A percentile compares a stretch with the other conserved stretches of the same genome.
Evolutionary conservation across 2,329 filamentous ascomycete species (phyloP).

Genomic region (Huntiella savannae): DNA sequence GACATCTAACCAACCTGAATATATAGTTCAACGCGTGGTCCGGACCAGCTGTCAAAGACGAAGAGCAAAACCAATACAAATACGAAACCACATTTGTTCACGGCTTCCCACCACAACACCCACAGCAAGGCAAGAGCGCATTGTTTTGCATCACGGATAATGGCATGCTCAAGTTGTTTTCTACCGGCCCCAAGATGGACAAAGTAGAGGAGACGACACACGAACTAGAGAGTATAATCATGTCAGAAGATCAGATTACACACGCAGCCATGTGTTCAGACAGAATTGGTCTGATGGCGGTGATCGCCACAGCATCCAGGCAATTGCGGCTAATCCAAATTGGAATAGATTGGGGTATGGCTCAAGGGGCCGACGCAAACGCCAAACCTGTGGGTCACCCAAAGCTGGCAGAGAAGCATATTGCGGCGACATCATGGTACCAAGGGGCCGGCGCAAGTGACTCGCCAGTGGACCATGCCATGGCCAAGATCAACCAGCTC

Average conservation of each 20-base stretch:
- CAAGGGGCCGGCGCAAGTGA: constrained; percentile 25
- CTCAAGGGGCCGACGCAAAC: constrained; percentile 31
- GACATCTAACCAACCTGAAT: not conserved
- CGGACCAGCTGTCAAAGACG: constrained; percentile 43
- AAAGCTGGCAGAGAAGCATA: constrained; percentile 32
- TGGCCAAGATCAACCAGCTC: constrained; percentile 52
- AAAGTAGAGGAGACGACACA: constrained; percentile 52
- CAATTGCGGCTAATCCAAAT: constrained; percentile 59
- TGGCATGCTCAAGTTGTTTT: constrained; percentile 57
- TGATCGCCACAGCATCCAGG: constrained; percentile 47
- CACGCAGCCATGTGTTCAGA: constrained; percentile 62
- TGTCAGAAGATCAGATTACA: constrained; percentile 57
- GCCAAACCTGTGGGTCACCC: constrained; percentile 31
- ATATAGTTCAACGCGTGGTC: constrained; percentile 22
- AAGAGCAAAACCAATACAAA: constrained; percentile 24
- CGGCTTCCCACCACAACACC: constrained; percentile 54
- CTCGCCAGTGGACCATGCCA: constrained; percentile 27
- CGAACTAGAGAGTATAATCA: constrained; percentile 56
- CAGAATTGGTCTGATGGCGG: constrained; percentile 49
- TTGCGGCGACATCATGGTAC: constrained; percentile 39
- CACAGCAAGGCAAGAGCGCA: constrained; percentile 49
- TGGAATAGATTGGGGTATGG: constrained; percentile 49
- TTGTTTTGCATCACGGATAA: constrained; percentile 59
- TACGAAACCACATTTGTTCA: constrained; percentile 49
- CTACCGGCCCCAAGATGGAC: constrained; percentile 47